These are phyloP conservation scores for Phialophora expanda DNA, from an alignment of 2,329 filamentous ascomycete species.

Conservation along the genomic window DNA sequence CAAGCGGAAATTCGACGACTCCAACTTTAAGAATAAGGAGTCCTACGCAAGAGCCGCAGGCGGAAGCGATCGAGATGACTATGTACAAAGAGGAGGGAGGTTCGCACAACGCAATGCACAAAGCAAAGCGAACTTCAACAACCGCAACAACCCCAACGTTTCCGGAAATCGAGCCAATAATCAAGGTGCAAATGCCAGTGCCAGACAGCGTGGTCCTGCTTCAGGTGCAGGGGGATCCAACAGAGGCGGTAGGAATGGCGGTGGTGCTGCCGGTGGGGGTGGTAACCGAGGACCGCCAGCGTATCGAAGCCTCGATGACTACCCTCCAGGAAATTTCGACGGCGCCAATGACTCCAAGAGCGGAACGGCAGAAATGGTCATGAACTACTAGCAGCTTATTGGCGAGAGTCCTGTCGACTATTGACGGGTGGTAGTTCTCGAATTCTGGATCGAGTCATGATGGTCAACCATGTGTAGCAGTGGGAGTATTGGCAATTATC, in stretches of 20 bases:
- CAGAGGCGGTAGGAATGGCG: conserved; percentile 20
- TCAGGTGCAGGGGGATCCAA: conserved; percentile 19
- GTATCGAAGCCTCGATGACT: conserved; percentile 72
- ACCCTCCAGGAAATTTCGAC: conserved; percentile 43
- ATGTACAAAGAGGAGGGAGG: conserved; percentile 32
- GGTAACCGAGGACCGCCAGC: conserved; percentile 53
- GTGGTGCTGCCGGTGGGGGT: conserved; percentile 43
- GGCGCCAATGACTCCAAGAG: conserved; percentile 36
- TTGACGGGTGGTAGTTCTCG: not conserved
- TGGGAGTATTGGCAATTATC: not conserved
- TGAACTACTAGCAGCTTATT: conserved; percentile 36
- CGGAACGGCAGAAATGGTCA: conserved; percentile 37
- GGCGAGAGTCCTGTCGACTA: not conserved
- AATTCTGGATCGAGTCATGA: not conserved
- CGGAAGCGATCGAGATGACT: conserved; percentile 40
- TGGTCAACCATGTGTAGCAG: not conserved
- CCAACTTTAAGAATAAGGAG: conserved; percentile 50
- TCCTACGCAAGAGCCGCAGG: conserved; percentile 44
- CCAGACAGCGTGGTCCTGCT: conserved; percentile 27
- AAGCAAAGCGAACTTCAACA: conserved; percentile 38
- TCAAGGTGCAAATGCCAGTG: conserved; percentile 20
- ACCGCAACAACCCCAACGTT: conserved; percentile 24
- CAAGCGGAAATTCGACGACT: conserved; percentile 60
- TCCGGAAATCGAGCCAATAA: conserved; percentile 19
- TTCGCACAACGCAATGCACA: conserved; percentile 31